Percentiles rank a stretch among this genome's conserved stretches.
These are phyloP conservation scores for Pseudocercospora eumusae DNA, from an alignment of 2,329 filamentous ascomycete genomes.

Conservation along the genomic window DNA sequence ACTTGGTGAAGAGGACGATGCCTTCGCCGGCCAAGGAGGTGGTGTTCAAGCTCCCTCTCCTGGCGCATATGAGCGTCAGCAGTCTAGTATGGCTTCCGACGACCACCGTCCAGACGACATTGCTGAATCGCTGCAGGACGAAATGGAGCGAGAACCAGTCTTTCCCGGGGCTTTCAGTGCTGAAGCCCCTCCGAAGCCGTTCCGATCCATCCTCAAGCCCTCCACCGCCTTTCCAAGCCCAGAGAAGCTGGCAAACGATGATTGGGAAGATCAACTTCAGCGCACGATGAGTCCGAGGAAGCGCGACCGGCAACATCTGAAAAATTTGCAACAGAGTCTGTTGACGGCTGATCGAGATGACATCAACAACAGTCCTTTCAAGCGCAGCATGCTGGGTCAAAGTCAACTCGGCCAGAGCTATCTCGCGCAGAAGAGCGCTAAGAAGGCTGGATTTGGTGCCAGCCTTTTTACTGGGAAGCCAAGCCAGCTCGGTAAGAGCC, in stretches of 20 bases:
- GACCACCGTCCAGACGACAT: constrained; percentile 40
- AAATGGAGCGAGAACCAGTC: constrained; percentile 61
- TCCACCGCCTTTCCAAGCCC: constrained; percentile 52
- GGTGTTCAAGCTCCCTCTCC: constrained; percentile 36
- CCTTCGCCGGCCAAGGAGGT: constrained; percentile 33
- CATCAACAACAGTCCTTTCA: constrained; percentile 55
- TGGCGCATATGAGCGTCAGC: constrained; percentile 33
- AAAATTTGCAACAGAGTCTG: constrained; percentile 63
- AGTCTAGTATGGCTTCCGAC: constrained; percentile 37
- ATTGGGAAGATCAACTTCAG: constrained; percentile 92
- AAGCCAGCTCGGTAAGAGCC: constrained; percentile 39
- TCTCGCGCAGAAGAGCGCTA: constrained; percentile 38
- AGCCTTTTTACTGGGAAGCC: constrained; percentile 22
- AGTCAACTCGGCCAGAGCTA: constrained; percentile 43
- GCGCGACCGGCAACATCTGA: constrained; percentile 75
- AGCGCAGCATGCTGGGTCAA: constrained; percentile 49
- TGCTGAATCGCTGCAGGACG: constrained; percentile 61
- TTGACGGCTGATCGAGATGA: constrained; percentile 45
- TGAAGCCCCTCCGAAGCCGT: constrained; percentile 63
- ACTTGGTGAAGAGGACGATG: constrained; percentile 28
- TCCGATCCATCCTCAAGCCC: constrained; percentile 54
- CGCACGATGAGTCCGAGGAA: constrained; percentile 94
- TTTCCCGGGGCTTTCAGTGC: constrained; percentile 77
- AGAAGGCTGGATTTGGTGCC: constrained; percentile 31
- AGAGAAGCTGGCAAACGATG: constrained; percentile 63